Percentiles rank a stretch among this genome's conserved stretches.
phyloP scores from a whole-genome alignment of 306 rosid genomes.

The Astragalus membranaceus region DNA sequence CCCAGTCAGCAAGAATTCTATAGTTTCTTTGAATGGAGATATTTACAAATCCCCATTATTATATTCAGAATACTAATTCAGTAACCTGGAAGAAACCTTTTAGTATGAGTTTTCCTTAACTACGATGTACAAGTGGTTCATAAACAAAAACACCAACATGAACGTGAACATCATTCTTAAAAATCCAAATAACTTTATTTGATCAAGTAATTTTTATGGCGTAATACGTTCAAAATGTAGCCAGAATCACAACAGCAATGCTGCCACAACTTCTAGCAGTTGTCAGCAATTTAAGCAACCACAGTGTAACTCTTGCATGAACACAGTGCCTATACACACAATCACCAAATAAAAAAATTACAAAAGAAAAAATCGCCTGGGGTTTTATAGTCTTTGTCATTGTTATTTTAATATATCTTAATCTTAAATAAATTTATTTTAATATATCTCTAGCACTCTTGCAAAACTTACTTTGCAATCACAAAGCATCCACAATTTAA shows the following conservation, averaged over 20 bases:
- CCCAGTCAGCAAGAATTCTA: neutral
- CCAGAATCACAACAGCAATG: neutral
- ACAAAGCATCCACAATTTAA: neutral
- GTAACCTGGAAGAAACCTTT: neutral
- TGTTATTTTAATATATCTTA: neutral
- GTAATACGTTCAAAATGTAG: neutral
- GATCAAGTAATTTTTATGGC: neutral
- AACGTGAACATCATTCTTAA: neutral
- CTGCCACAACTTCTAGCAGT: neutral
- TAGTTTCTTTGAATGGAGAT: neutral
- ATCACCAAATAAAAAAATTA: too few relatives aligned
- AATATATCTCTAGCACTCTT: neutral
- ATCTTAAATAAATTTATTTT: too few relatives aligned
- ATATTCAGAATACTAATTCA: neutral
- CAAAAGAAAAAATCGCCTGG: neutral
- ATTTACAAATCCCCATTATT: neutral
- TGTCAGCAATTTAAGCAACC: neutral
- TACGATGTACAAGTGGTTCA: neutral
- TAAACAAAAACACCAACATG: neutral
- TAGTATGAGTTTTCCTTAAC: neutral
- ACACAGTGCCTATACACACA: neutral
- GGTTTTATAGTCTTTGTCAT: neutral
- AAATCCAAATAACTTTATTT: neutral
- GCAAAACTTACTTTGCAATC: neutral
- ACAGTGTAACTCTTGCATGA: neutral